Percentiles rank a stretch among this genome's conserved stretches.
Evolutionary conservation across 2,329 filamentous ascomycete genomes (phyloP).

Genomic region (Phaeoacremonium minimum): DNA sequence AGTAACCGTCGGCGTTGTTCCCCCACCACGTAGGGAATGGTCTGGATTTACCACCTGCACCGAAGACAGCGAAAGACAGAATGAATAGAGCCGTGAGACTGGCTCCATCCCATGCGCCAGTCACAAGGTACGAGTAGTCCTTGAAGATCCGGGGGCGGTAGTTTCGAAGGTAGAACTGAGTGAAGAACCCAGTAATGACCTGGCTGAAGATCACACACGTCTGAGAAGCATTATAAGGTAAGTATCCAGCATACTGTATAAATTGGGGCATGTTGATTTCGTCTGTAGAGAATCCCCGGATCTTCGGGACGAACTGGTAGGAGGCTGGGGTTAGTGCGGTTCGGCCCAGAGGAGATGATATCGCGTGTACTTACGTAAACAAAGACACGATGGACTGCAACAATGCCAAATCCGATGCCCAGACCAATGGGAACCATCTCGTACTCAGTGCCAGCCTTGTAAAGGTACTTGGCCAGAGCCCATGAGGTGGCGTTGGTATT

Average conservation of each 20-base stretch:
- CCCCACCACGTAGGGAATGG: slow-evolving; percentile 52
- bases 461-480: slow-evolving; percentile 50
- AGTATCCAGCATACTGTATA: slow-evolving; percentile 48
- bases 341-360: background rate
- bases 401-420: slow-evolving; percentile 38
- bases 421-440: slow-evolving; percentile 45
- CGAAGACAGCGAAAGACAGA: slow-evolving; percentile 52
- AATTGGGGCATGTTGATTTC: slow-evolving; percentile 50
- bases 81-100: slow-evolving; percentile 44
- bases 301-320: slow-evolving; percentile 38
- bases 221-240: slow-evolving; percentile 50
- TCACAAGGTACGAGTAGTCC: slow-evolving; percentile 49
- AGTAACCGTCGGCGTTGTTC: slow-evolving; percentile 42
- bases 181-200: slow-evolving; percentile 38
- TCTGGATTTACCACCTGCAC: slow-evolving; percentile 35
- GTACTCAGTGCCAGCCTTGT: slow-evolving; percentile 37
- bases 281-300: slow-evolving; percentile 31
- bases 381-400: slow-evolving; percentile 38
- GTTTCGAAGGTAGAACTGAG: slow-evolving; percentile 49
- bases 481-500: slow-evolving; percentile 42
- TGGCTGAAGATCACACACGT: slow-evolving; percentile 49
- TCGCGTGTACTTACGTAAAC: slow-evolving; percentile 24
- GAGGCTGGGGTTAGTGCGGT: slow-evolving; percentile 1
- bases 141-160: slow-evolving; percentile 46
- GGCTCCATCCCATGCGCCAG: slow-evolving; percentile 49